A percentile compares a stretch with the other conserved stretches of the same genome.
phyloP scores from a whole-genome alignment of 2,329 filamentous ascomycete genomes.

The Trichoderma sp. region DNA sequence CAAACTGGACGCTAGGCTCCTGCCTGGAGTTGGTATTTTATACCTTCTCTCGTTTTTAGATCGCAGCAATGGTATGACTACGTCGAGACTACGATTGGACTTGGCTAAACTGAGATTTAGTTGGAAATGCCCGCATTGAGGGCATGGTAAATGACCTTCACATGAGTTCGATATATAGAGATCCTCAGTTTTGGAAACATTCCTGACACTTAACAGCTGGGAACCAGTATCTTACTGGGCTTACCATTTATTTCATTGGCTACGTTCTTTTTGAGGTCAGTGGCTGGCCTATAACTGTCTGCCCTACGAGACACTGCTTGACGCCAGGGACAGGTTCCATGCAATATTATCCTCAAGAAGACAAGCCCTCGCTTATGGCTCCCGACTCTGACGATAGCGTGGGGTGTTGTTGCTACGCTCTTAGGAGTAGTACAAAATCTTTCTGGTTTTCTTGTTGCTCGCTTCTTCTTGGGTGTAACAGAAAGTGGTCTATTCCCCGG shows the following conservation, averaged over 20 bases:
- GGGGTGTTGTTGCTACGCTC: constrained; percentile 59
- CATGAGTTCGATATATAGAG: constrained; percentile 49
- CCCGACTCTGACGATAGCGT: constrained; percentile 59
- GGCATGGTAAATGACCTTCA: constrained; percentile 56
- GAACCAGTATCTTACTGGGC: constrained; percentile 65
- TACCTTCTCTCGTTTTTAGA: constrained; percentile 63
- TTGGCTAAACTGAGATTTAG: constrained; percentile 41
- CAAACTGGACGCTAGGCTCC: constrained; percentile 56
- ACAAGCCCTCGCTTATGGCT: constrained; percentile 63
- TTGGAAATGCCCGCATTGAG: constrained; percentile 62
- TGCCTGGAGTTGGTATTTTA: constrained; percentile 58
- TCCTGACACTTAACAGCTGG: constrained; percentile 45
- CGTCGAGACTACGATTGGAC: constrained; percentile 37
- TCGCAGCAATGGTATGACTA: constrained; percentile 57
- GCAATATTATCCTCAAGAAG: constrained; percentile 64
- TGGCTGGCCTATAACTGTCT: accelerated
- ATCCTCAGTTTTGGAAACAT: neutral
- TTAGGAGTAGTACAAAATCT: constrained; percentile 54
- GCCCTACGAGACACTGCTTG: constrained; percentile 11
- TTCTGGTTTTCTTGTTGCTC: constrained; percentile 55
- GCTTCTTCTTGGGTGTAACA: constrained; percentile 60
- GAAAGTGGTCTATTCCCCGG: constrained; percentile 58
- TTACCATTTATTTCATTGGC: constrained; percentile 69
- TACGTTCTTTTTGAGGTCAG: constrained; percentile 60
- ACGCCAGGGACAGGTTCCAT: constrained; percentile 52